Percentiles rank a stretch among this genome's conserved stretches.
phyloP scores from a whole-genome alignment of 208 protist species.

The Borovskyia barvae region DNA sequence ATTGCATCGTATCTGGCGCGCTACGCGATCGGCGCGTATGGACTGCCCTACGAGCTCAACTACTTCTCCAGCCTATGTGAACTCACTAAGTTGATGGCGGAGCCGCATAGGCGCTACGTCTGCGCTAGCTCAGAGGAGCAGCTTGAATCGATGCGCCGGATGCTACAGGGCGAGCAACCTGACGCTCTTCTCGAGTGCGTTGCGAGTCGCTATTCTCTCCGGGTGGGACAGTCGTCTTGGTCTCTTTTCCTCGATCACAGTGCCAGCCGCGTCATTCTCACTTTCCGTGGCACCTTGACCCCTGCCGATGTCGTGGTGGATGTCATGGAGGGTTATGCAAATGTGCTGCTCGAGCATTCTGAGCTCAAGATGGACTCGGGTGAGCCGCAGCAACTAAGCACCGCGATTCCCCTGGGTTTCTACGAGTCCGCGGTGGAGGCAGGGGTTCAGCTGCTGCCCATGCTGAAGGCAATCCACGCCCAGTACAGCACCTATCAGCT shows the following conservation, averaged over 20 bases:
- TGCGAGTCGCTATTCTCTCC: slow-evolving; percentile 50
- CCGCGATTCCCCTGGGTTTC: slow-evolving; percentile 64
- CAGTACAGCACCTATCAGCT: slow-evolving; percentile 64
- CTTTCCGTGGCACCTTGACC: slow-evolving; percentile 72
- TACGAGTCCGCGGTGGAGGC: slow-evolving; percentile 50
- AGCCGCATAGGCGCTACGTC: slow-evolving; percentile 66
- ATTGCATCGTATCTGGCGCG: slow-evolving; percentile 50
- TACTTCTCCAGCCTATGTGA: slow-evolving; percentile 58
- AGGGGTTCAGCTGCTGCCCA: slow-evolving; percentile 29
- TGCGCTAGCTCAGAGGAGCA: slow-evolving; percentile 68
- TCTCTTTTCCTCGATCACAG: slow-evolving; percentile 67
- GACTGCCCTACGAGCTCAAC: slow-evolving; percentile 75
- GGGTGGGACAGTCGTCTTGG: slow-evolving; percentile 46
- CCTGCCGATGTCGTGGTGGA: slow-evolving; percentile 54
- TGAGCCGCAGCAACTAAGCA: slow-evolving; percentile 30
- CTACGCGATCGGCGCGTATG: slow-evolving; percentile 72
- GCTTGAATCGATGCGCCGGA: slow-evolving; percentile 67
- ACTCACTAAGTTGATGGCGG: slow-evolving; percentile 40
- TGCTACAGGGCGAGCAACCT: slow-evolving; percentile 59
- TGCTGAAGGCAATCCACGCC: slow-evolving; percentile 35
- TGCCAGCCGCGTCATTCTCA: slow-evolving; percentile 49
- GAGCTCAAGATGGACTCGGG: neutral
- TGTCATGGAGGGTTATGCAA: slow-evolving; percentile 54
- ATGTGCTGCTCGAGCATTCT: slow-evolving; percentile 27
- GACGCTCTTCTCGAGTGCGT: slow-evolving; percentile 66